Evolutionary conservation across 2,329 filamentous ascomycete species (phyloP).

Genomic region (Apiospora rasikravindrae): DNA sequence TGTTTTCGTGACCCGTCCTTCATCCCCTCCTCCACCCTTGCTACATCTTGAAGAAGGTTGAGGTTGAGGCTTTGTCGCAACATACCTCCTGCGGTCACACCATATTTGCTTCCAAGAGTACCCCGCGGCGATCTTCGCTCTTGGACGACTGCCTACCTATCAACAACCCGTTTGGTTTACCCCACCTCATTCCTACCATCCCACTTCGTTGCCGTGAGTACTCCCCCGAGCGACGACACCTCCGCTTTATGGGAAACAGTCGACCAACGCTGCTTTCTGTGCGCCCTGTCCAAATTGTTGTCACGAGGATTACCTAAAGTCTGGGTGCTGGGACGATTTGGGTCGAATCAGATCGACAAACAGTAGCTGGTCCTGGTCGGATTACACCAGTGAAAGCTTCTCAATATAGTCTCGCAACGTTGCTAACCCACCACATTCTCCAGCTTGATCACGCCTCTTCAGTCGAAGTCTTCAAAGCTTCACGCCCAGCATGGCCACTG

Average conservation of each 20-base stretch:
- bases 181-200: slow-evolving; percentile 1
- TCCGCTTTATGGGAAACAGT: neutral
- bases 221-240: neutral
- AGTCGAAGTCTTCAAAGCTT: neutral
- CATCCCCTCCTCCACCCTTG: neutral
- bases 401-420: neutral
- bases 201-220: neutral
- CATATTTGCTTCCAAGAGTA: neutral
- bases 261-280: neutral
- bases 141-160: neutral
- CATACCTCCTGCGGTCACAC: neutral
- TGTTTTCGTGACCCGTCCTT: neutral
- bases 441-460: neutral
- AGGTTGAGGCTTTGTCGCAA: neutral
- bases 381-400: neutral
- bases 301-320: neutral
- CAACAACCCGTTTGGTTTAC: neutral
- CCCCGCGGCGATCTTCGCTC: slow-evolving; percentile 21
- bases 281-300: neutral
- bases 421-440: neutral
- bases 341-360: neutral
- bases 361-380: neutral
- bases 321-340: neutral
- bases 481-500: slow-evolving; percentile 36
- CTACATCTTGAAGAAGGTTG: neutral